Evolutionary conservation across 768 basidiomycete genomes (phyloP), one percentile per base, ranked within the genome.

Genomic region (Galerina sulciceps): DNA sequence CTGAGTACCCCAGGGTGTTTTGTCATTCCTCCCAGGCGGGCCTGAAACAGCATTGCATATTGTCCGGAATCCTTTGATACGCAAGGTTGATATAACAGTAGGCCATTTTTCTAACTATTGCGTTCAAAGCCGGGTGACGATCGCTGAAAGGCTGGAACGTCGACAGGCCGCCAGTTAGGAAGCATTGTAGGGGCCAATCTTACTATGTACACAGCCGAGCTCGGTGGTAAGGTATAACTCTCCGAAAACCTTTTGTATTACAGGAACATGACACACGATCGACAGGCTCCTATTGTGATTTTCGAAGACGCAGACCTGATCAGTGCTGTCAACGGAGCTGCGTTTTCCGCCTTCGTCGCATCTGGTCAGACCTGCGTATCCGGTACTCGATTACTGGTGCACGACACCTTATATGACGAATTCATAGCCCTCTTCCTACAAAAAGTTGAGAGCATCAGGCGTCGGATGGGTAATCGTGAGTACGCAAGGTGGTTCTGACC

Each of bases 281-380:
- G 50, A 10, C 59, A 93, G 91, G 88, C 93, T 11, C 93, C 93
- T 0, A 85, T 94, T 43, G 68, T 94, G 10, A 78, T 94, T 10
- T 94, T 94, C 66, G 77, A 87, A 49, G 91, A 95, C 67, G 88
- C 91, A 6, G 88, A 94, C 65, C 65, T 92, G 49, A 62, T 75
- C 18, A 81, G 84, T n/a, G 88, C 93, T 0, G 89, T 91, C 18
- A 94, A 94, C 61, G 93, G 93, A 15, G 85, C 84, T 6, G 88
- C 91, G 0, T 94, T 95, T 67, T 88, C 91, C 10, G 85, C 89
- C 0, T 95, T 94, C 65, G 77, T 95, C 49, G 93, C 93, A 1
- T 92, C 91, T 20, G 93, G 93, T 3, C 93, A 95, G 75, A 94
- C 93, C 9, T 94, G 93, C 58, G 89, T 94, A n/a, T 94, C 93